These are phyloP conservation scores for Stemphylium beticola DNA, from an alignment of 2,329 filamentous ascomycete genomes.

Conservation along the genomic window DNA sequence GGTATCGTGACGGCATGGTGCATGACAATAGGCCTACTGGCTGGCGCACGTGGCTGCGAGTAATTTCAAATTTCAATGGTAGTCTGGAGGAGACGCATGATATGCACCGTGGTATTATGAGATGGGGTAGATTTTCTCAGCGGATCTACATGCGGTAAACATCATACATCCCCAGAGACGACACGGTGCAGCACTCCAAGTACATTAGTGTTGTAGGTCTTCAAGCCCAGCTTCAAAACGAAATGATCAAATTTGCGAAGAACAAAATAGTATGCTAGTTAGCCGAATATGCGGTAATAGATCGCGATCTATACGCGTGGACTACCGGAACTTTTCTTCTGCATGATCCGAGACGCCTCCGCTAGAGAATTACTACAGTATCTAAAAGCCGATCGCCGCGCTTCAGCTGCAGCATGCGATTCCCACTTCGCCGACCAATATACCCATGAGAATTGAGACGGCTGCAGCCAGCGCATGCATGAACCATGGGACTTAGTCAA, in stretches of 20 bases:
- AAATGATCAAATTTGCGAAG: background rate
- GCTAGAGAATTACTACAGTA: constrained; percentile 21
- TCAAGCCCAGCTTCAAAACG: background rate
- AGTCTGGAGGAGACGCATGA: background rate
- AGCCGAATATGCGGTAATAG: background rate
- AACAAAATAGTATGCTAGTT: background rate
- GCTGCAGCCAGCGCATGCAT: constrained; percentile 3
- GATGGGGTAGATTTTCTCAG: background rate
- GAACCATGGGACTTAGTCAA: constrained; percentile 61
- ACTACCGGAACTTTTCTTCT: constrained; percentile 19
- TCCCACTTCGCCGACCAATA: constrained; percentile 29
- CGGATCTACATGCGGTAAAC: background rate
- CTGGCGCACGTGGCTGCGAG: background rate
- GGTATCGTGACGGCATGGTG: background rate
- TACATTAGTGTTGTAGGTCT: background rate
- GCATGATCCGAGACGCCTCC: constrained; percentile 32
- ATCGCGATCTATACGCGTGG: constrained; percentile 7
- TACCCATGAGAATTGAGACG: constrained; percentile 2
- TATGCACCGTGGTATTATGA: background rate
- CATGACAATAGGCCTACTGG: background rate
- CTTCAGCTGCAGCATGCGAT: constrained; percentile 20
- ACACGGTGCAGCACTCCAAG: background rate
- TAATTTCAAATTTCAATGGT: background rate
- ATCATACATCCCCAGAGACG: background rate
- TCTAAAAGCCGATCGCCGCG: constrained; percentile 17